These are phyloP conservation scores for Primulina huaijiensis DNA, from an alignment of 257 asterid genomes.

Conservation along the genomic window DNA sequence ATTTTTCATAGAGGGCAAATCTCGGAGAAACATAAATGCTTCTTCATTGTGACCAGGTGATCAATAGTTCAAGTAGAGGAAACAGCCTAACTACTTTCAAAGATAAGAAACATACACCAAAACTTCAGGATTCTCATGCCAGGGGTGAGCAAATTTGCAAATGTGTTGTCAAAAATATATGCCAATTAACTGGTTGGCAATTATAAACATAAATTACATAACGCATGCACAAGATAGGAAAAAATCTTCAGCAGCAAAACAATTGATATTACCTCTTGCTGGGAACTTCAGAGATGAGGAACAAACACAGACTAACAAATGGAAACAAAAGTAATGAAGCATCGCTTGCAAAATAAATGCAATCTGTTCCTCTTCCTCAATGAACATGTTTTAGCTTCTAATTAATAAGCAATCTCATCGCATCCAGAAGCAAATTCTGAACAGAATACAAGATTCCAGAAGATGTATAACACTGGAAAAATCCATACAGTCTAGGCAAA, in stretches of 20 bases:
- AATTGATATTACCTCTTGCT: slow-evolving; percentile 4
- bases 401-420: slow-evolving; percentile 2
- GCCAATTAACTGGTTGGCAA: slow-evolving; percentile 16
- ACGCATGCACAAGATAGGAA: slow-evolving; percentile 1
- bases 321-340: slow-evolving; percentile 9
- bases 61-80: slow-evolving; percentile 14
- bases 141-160: slow-evolving; percentile 5
- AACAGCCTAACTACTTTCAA: not conserved
- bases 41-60: slow-evolving; percentile 16
- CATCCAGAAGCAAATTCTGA: slow-evolving; percentile 23
- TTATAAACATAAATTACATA: slow-evolving; percentile 1
- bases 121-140: slow-evolving; percentile 12
- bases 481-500: slow-evolving; percentile 84
- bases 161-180: slow-evolving; percentile 12
- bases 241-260: slow-evolving; percentile 7
- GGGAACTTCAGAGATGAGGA: not conserved
- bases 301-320: not conserved
- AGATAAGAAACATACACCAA: not conserved
- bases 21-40: not conserved
- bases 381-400: slow-evolving; percentile 6
- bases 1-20: slow-evolving; percentile 7
- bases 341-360: slow-evolving; percentile 17
- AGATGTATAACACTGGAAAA: slow-evolving; percentile 3
- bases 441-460: not conserved
- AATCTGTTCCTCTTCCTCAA: slow-evolving; percentile 2